Conservation (phyloP, 495 filamentous ascomycete genomes). For the Chlorociboria aeruginascens region DNA sequence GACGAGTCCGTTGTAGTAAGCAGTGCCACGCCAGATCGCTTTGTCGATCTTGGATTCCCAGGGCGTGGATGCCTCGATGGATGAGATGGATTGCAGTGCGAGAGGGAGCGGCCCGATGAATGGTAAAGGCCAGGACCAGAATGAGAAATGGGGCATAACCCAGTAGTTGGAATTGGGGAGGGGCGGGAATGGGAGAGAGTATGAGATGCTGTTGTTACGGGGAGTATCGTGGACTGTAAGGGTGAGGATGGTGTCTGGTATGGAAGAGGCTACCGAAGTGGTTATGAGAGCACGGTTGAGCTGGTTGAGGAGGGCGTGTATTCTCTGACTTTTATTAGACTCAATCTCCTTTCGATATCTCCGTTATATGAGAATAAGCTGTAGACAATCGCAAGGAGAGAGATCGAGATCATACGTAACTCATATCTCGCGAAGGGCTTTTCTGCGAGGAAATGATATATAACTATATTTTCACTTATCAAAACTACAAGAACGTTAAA, state of each 20-base stretch:
- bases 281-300: constrained; percentile 40
- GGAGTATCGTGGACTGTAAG: constrained; percentile 33
- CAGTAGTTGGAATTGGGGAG: constrained; percentile 35
- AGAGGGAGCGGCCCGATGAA: constrained; percentile 14
- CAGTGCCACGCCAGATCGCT: constrained; percentile 59
- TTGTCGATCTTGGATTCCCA: constrained; percentile 47
- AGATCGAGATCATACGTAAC: background rate
- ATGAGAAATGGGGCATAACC: constrained; percentile 71
- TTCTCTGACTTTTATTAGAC: constrained; percentile 29
- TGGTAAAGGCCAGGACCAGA: constrained; percentile 60
- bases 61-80: constrained; percentile 22
- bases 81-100: constrained; percentile 27
- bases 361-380: too few relatives aligned
- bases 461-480: constrained; percentile 16
- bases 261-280: constrained; percentile 25
- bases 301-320: constrained; percentile 29
- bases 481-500: background rate
- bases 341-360: constrained; percentile 18
- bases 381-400: background rate
- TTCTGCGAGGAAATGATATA: constrained; percentile 32
- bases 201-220: constrained; percentile 26
- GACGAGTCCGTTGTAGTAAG: constrained; percentile 35
- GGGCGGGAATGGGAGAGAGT: constrained; percentile 27
- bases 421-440: constrained; percentile 8
- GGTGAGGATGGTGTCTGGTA: constrained; percentile 53